Conservation (phyloP, 2,329 filamentous ascomycete species). For the Phaeosphaeria sp. region DNA sequence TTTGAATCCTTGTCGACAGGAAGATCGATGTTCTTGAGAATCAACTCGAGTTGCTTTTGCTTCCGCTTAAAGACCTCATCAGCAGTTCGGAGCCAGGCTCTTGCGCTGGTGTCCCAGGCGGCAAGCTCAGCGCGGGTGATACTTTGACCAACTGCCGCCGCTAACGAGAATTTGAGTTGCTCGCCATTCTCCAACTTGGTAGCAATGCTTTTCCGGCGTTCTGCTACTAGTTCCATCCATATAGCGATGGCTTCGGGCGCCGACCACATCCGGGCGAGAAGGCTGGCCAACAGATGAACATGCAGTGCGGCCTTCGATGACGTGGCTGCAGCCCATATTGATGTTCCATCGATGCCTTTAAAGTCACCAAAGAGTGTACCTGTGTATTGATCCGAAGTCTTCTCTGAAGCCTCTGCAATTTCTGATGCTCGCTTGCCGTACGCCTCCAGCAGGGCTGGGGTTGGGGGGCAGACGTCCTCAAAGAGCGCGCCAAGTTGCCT, state of each 20-base stretch:
- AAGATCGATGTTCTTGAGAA: slow-evolving; percentile 15
- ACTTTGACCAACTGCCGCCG: slow-evolving; percentile 1
- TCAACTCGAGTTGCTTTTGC: slow-evolving; percentile 16
- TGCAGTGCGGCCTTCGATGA: slow-evolving; percentile 36
- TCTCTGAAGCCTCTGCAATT: slow-evolving; percentile 5
- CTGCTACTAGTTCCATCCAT: slow-evolving; percentile 44
- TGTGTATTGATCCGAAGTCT: neutral
- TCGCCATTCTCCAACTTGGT: neutral
- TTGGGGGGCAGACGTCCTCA: slow-evolving; percentile 4
- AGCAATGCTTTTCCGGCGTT: slow-evolving; percentile 12
- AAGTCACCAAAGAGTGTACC: slow-evolving; percentile 11
- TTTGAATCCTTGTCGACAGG: slow-evolving; percentile 2
- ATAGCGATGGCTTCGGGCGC: slow-evolving; percentile 38
- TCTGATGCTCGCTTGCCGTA: slow-evolving; percentile 18
- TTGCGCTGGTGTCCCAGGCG: slow-evolving; percentile 19
- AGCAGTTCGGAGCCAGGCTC: slow-evolving; percentile 19
- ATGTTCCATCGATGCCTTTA: slow-evolving; percentile 18
- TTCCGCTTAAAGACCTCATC: slow-evolving; percentile 3
- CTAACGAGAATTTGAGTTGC: neutral
- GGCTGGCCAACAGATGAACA: slow-evolving; percentile 48
- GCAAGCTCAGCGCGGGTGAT: slow-evolving; percentile 7
- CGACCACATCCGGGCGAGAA: slow-evolving; percentile 44
- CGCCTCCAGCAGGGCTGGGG: slow-evolving; percentile 10
- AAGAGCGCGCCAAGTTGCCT: slow-evolving; percentile 18
- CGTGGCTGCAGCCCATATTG: slow-evolving; percentile 29